These are phyloP conservation scores for Phialocephala subalpina DNA, from an alignment of 2,329 filamentous ascomycete species.

Conservation along the genomic window DNA sequence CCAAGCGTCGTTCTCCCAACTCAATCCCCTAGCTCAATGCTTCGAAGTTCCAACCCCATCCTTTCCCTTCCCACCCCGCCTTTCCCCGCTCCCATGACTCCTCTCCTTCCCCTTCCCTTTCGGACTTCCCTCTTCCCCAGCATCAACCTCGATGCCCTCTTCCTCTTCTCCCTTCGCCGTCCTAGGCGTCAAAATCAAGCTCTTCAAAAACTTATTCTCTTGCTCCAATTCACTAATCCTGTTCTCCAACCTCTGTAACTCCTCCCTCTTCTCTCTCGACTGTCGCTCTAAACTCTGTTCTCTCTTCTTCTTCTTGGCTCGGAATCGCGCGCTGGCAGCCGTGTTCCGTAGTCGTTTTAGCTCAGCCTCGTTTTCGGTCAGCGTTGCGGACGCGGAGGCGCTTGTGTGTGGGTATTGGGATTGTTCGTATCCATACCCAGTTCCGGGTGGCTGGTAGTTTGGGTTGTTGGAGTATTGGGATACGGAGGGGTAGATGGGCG, in stretches of 20 bases:
- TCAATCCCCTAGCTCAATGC: not conserved
- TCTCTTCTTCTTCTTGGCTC: slow-evolving; percentile 93
- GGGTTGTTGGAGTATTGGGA: not conserved
- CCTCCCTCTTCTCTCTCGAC: slow-evolving; percentile 82
- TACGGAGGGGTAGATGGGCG: not conserved
- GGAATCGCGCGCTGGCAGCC: slow-evolving; percentile 86
- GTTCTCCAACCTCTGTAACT: slow-evolving; percentile 75
- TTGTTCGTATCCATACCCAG: not conserved
- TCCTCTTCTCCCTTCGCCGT: slow-evolving; percentile 44
- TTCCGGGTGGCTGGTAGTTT: not conserved
- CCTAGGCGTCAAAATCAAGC: slow-evolving; percentile 82
- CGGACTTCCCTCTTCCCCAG: not conserved
- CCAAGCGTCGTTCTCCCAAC: too few relatives aligned
- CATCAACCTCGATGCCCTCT: slow-evolving; percentile 5
- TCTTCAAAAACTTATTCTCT: slow-evolving; percentile 83
- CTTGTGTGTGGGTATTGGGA: not conserved
- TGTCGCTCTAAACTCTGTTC: slow-evolving; percentile 83
- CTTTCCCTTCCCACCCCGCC: slow-evolving; percentile 9
- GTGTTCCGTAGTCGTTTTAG: slow-evolving; percentile 84
- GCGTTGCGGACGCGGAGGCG: not conserved
- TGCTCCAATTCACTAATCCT: slow-evolving; percentile 78
- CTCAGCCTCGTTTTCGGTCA: slow-evolving; percentile 23
- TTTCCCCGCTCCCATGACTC: not conserved
- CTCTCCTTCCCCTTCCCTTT: slow-evolving; percentile 7
- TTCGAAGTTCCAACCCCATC: slow-evolving; percentile 8